Base-by-base conservation (phyloP, 2,329 filamentous ascomycete genomes). In the Reticulascus tulasneorum region DNA sequence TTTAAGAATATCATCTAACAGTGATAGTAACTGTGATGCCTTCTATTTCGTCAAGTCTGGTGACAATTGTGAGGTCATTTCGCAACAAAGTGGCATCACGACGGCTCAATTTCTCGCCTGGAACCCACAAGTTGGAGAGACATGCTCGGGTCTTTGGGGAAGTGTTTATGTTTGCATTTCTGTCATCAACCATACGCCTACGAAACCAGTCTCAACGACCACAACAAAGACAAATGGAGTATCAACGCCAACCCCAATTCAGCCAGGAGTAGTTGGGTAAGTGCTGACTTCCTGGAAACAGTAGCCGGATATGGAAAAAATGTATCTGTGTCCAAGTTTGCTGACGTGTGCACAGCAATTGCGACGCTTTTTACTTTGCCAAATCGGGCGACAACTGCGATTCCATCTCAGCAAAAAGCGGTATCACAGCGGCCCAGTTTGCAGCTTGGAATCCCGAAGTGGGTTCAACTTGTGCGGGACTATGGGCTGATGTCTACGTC, bases 381-480 rank as follows among this genome's bases (percentile, higher is more conserved):
- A 9, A 12, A 4, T 26, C 11, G 0, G 48, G 44, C 5, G 49
- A 54, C 7, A 38, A 29, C 10, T 62, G 55, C 31, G 30, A 22
- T 7, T 37, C 27, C 0, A 56, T 61, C 13, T 45, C 49, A 7
- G 22, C 34, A 0, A 30, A 36, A 6, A 42, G 51, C 3, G 38
- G 46, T 8, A 52, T 58, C 25, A 31, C 47, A 1, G 28, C 52
- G 9, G 29, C 42, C 8, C 28, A 56, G 11, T 50, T 62, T 19
- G 44, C 17, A 4, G 21, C 22, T 19, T 53, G 48, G 50, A 53
- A 52, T 28, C 44, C 44, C 4, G 15, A 22, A 7, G 39, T 42
- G 2, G 38, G 37, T 7, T 33, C 16, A 4, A 24, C 28, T 9
- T 53, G 47, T 28, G 35, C 19, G 5, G 33, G 32, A 5, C 36